Percentiles rank a stretch among this genome's conserved stretches.
Conservation (phyloP, 805 yeast species). For the Kluyveromyces dobzhanskii region DNA sequence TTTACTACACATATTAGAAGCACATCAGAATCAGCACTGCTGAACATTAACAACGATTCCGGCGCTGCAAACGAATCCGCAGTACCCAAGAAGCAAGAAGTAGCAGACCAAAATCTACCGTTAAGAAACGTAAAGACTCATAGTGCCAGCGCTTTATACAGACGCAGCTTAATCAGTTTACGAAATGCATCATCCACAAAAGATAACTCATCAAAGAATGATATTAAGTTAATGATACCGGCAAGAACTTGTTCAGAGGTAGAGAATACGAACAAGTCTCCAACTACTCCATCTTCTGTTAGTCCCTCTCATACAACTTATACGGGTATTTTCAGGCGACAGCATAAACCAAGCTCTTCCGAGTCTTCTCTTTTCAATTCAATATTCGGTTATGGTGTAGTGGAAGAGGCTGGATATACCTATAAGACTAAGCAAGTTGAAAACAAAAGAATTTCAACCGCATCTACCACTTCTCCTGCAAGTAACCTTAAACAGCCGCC, state of each 20-base stretch:
- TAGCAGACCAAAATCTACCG: slow-evolving; percentile 24
- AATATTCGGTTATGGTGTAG: slow-evolving; percentile 21
- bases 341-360: slow-evolving; percentile 54
- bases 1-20: slow-evolving; percentile 3
- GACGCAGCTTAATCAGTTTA: slow-evolving; percentile 29
- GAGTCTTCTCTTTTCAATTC: slow-evolving; percentile 40
- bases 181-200: slow-evolving; percentile 17
- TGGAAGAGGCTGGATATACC: background rate
- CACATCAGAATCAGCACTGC: slow-evolving; percentile 4
- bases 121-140: slow-evolving; percentile 21
- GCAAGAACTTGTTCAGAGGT: slow-evolving; percentile 18
- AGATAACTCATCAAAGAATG: slow-evolving; percentile 9
- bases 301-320: slow-evolving; percentile 9
- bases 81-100: slow-evolving; percentile 20
- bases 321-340: slow-evolving; percentile 50
- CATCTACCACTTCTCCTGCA: background rate
- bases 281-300: slow-evolving; percentile 24
- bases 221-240: slow-evolving; percentile 23
- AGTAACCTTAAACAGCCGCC: slow-evolving; percentile 13
- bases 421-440: too few relatives aligned
- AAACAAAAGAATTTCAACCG: too few relatives aligned
- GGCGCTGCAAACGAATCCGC: background rate
- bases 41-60: slow-evolving; percentile 13
- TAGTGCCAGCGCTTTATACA: slow-evolving; percentile 27
- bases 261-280: slow-evolving; percentile 13